These are phyloP conservation scores for Fusarium concolor DNA, from an alignment of 2,329 filamentous ascomycete species.

Conservation along the genomic window DNA sequence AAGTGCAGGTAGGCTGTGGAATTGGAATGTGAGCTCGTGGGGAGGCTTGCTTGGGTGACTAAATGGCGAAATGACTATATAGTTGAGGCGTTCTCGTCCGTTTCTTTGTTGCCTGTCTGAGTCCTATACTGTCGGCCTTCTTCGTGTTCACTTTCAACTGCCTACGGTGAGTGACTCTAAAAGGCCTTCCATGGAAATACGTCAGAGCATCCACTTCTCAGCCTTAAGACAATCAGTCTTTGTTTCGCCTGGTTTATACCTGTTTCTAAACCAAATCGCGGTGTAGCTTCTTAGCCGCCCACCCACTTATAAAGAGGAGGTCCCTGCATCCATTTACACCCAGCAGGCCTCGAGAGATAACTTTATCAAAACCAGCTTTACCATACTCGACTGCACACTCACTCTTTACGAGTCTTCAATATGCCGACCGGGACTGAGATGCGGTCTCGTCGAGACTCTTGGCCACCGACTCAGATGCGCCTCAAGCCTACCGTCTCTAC, in stretches of 20 bases:
- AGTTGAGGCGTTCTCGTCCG: conserved; percentile 29
- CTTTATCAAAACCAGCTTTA: conserved; percentile 7
- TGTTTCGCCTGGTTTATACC: conserved; percentile 30
- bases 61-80: conserved; percentile 34
- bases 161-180: conserved; percentile 43
- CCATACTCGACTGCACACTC: background rate
- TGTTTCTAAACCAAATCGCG: conserved; percentile 33
- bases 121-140: conserved; percentile 27
- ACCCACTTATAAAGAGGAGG: conserved; percentile 32
- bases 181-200: conserved; percentile 32
- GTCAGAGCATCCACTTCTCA: conserved; percentile 33
- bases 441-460: conserved; percentile 59
- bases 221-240: conserved; percentile 41
- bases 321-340: conserved; percentile 11
- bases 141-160: conserved; percentile 25
- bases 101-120: conserved; percentile 4
- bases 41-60: conserved; percentile 1
- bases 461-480: conserved; percentile 64
- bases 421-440: conserved; percentile 54
- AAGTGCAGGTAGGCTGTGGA: conserved; percentile 20
- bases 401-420: conserved; percentile 4
- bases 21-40: conserved; percentile 30
- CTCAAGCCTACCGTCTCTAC: conserved; percentile 56
- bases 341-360: conserved; percentile 12
- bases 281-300: conserved; percentile 27